These are phyloP conservation scores for Corinectria fuckeliana DNA, from an alignment of 2,329 filamentous ascomycete genomes.

Conservation along the genomic window DNA sequence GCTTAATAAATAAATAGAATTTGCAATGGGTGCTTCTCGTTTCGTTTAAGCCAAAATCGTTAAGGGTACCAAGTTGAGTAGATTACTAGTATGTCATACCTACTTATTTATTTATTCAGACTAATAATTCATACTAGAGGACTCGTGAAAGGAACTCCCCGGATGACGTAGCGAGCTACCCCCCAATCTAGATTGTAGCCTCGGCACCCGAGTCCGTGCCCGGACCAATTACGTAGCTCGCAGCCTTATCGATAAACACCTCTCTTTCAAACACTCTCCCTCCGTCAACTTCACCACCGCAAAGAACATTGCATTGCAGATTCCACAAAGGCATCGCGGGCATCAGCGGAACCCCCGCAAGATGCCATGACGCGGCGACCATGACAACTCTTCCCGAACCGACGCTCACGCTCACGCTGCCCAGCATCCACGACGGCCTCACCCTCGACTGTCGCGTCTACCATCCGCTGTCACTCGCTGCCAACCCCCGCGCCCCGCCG, in stretches of 20 bases:
- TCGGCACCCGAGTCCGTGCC: neutral
- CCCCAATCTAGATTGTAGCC: no score
- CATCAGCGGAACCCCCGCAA: slow-evolving; percentile 2
- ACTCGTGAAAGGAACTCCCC: no score
- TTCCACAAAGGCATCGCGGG: neutral
- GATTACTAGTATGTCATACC: no score
- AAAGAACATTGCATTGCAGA: neutral
- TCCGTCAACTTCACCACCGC: neutral
- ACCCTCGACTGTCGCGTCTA: slow-evolving; percentile 84
- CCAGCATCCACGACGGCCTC: slow-evolving; percentile 81
- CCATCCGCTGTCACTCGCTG: slow-evolving; percentile 62
- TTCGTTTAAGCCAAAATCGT: no score
- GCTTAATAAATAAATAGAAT: no score
- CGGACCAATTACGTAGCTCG: neutral
- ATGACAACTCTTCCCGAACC: slow-evolving; percentile 64
- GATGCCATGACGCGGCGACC: slow-evolving; percentile 32
- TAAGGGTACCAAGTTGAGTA: no score
- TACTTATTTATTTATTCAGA: no score
- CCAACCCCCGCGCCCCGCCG: slow-evolving; percentile 39
- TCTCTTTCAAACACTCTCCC: neutral
- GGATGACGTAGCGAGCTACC: neutral
- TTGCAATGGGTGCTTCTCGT: no score
- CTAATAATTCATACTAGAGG: no score
- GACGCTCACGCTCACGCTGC: slow-evolving; percentile 74
- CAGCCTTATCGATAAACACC: neutral